These are phyloP conservation scores for Macrophomina pseudophaseolina DNA, from an alignment of 2,329 filamentous ascomycete genomes.

Conservation along the genomic window DNA sequence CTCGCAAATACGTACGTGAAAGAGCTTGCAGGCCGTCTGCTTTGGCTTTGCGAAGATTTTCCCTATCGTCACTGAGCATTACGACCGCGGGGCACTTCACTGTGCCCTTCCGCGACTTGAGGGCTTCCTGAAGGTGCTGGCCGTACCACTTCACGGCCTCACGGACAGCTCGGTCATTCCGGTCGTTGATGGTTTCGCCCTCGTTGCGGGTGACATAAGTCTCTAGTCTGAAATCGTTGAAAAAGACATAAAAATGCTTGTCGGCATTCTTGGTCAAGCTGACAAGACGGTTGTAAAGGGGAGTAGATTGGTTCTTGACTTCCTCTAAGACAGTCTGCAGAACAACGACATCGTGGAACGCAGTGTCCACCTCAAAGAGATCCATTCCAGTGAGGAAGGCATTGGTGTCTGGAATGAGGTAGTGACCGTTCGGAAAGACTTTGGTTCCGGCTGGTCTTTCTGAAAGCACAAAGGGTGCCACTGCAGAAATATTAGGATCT, in stretches of 20 bases:
- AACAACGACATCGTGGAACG: constrained; percentile 96
- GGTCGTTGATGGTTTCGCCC: constrained; percentile 91
- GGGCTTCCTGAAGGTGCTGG: constrained; percentile 73
- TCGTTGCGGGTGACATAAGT: constrained; percentile 78
- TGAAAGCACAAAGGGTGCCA: constrained; percentile 83
- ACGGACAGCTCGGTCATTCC: constrained; percentile 91
- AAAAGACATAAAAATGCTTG: constrained; percentile 98
- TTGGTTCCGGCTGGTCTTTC: constrained; percentile 85
- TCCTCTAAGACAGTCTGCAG: constrained; percentile 97
- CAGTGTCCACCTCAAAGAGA: constrained; percentile 87
- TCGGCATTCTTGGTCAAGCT: constrained; percentile 92
- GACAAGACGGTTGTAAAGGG: constrained; percentile 91
- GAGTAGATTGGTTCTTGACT: constrained; percentile 88
- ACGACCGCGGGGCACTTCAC: constrained; percentile 74
- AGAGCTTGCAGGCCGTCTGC: constrained; percentile 73
- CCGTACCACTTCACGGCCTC: constrained; percentile 88
- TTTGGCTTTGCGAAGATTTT: constrained; percentile 82
- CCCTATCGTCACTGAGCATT: constrained; percentile 92
- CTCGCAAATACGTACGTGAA: constrained; percentile 49
- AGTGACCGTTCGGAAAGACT: constrained; percentile 83
- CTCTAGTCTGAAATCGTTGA: constrained; percentile 96
- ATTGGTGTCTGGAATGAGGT: constrained; percentile 95
- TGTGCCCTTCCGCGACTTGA: constrained; percentile 55
- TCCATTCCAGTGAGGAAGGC: constrained; percentile 96
- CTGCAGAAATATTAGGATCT: constrained; percentile 51